phyloP scores from a whole-genome alignment of 2,329 filamentous ascomycete species.

The Venturia oleaginea region DNA sequence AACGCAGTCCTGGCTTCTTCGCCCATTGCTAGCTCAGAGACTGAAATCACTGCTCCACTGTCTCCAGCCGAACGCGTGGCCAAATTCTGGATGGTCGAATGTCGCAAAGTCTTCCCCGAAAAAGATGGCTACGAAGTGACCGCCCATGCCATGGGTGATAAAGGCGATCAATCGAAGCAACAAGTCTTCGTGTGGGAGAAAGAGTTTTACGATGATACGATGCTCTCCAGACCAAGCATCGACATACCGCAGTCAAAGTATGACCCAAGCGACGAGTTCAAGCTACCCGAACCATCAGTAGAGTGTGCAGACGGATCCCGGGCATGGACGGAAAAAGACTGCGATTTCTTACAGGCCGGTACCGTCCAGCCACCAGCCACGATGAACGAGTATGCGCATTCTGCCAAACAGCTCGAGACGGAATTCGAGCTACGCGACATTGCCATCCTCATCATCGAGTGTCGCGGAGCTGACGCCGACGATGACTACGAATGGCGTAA shows the following conservation, averaged over 20 bases:
- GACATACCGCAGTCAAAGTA: not conserved
- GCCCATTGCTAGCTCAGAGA: not conserved
- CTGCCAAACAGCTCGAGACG: not conserved
- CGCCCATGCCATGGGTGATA: not conserved
- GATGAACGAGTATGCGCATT: not conserved
- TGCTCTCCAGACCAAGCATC: not conserved
- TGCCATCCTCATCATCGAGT: constrained; percentile 1
- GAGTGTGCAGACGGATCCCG: not conserved
- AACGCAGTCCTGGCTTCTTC: not conserved
- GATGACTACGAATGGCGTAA: not conserved
- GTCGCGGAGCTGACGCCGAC: not conserved
- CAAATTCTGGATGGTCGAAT: not conserved
- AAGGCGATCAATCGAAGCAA: not conserved
- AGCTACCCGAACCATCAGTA: not conserved
- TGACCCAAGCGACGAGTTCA: not conserved
- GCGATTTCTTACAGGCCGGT: not conserved
- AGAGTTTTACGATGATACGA: not conserved
- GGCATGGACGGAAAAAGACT: not conserved
- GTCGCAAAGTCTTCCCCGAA: not conserved
- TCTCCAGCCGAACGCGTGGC: not conserved
- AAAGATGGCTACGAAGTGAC: not conserved
- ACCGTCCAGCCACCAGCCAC: not conserved
- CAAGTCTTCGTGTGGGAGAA: not conserved
- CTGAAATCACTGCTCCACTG: not conserved
- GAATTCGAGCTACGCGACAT: not conserved